These are phyloP conservation scores for Malus hybrid DNA, from an alignment of 331 rosid species.

Conservation along the genomic window DNA sequence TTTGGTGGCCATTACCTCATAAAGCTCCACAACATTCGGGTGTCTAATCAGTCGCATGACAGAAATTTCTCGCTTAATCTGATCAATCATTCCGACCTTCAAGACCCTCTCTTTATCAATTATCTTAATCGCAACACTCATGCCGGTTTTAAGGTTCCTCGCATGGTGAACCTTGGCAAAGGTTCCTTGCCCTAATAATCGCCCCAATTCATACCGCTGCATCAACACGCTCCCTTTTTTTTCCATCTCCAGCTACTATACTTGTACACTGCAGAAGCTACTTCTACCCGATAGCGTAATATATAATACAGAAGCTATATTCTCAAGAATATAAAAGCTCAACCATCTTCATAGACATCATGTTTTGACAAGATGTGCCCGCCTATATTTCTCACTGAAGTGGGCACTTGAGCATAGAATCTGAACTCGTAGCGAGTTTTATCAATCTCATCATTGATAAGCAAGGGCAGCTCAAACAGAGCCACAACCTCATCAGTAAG, in stretches of 20 bases:
- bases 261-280: constrained; percentile 9
- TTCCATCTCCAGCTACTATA: constrained; percentile 15
- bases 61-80: constrained; percentile 84
- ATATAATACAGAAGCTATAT: constrained; percentile 9
- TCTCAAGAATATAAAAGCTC: constrained; percentile 30
- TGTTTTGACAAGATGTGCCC: constrained; percentile 29
- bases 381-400: constrained; percentile 21
- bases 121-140: constrained; percentile 73
- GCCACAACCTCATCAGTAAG: constrained; percentile 28
- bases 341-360: constrained; percentile 63
- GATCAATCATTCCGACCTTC: constrained; percentile 84
- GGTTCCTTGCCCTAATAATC: constrained; percentile 88
- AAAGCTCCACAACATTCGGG: constrained; percentile 77
- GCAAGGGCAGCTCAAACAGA: constrained; percentile 34
- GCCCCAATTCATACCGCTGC: constrained; percentile 73
- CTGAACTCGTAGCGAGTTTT: constrained; percentile 18
- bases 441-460: constrained; percentile 41
- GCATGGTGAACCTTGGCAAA: constrained; percentile 94
- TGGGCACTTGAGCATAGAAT: constrained; percentile 23
- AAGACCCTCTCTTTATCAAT: constrained; percentile 70
- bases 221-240: constrained; percentile 55
- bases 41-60: constrained; percentile 72
- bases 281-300: constrained; percentile 14
- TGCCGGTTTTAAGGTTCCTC: constrained; percentile 59
- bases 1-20: constrained; percentile 91